Evolutionary conservation across 2,329 filamentous ascomycete species (phyloP).

Genomic region (Diaporthe humulicola): DNA sequence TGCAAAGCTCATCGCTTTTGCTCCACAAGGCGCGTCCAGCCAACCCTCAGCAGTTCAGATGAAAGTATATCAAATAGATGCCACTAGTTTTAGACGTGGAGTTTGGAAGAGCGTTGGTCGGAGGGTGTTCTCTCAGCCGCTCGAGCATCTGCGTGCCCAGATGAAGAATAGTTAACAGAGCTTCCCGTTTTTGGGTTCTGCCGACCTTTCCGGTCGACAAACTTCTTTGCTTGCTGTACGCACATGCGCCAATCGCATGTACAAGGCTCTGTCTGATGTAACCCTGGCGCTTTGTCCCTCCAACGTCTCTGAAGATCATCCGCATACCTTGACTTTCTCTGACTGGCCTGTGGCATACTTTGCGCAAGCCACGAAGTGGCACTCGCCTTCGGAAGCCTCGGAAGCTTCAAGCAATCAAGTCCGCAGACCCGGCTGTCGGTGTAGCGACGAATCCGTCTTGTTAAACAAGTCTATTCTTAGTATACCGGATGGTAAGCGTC

Average conservation of each 20-base stretch:
- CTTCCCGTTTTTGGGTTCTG: background rate
- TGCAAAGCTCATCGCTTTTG: background rate
- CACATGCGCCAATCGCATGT: background rate
- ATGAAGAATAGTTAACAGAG: background rate
- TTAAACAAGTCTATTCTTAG: background rate
- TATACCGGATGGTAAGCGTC: background rate
- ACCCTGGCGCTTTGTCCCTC: slow-evolving; percentile 1
- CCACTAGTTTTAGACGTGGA: background rate
- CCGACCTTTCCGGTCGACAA: slow-evolving; percentile 5
- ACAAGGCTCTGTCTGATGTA: background rate
- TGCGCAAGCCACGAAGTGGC: too few species aligned
- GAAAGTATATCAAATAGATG: background rate
- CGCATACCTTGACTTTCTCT: background rate
- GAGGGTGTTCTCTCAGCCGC: background rate
- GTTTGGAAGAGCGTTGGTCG: background rate
- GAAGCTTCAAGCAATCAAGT: background rate
- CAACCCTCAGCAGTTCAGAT: slow-evolving; percentile 6
- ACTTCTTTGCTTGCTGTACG: background rate
- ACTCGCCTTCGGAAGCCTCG: background rate
- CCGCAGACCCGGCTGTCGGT: background rate
- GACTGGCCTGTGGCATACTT: background rate
- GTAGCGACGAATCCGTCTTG: background rate
- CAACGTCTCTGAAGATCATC: background rate
- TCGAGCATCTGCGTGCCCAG: background rate
- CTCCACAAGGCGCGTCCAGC: background rate